Percentiles rank a stretch among this genome's conserved stretches.
Evolutionary conservation across 306 rosid genomes (phyloP).

Genomic region (Citrullus mucosospermus): DNA sequence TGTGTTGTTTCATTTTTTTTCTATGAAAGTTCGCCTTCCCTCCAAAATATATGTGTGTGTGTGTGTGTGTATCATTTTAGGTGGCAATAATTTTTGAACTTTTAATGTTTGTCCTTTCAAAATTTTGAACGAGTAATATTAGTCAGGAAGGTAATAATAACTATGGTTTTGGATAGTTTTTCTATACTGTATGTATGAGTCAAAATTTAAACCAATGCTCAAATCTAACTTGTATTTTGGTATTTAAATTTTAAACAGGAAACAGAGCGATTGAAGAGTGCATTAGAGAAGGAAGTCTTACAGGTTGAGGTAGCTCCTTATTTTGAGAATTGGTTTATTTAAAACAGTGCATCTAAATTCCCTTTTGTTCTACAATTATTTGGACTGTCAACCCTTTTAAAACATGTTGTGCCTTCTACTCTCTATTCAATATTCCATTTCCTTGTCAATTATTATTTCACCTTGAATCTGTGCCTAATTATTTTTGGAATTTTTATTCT

Average conservation of each 20-base stretch:
- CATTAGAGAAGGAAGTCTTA: slow-evolving; percentile 51
- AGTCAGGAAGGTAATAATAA: not conserved
- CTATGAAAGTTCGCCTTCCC: too few relatives aligned
- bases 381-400: not conserved
- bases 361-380: not conserved
- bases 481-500: slow-evolving; percentile 11
- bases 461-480: slow-evolving; percentile 12
- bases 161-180: not conserved
- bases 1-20: too few relatives aligned
- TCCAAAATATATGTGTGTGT: too few relatives aligned
- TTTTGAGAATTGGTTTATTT: slow-evolving; percentile 1
- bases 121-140: not conserved
- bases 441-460: not conserved
- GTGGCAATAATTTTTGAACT: not conserved
- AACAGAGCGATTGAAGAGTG: slow-evolving; percentile 56
- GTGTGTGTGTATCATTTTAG: not conserved
- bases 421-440: not conserved
- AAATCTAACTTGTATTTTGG: slow-evolving; percentile 5
- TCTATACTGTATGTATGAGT: not conserved
- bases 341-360: not conserved
- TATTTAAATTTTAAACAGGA: slow-evolving; percentile 61
- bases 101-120: not conserved
- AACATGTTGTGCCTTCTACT: not conserved
- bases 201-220: not conserved
- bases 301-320: slow-evolving; percentile 54